A percentile compares a stretch with the other conserved stretches of the same genome.
phyloP scores from a whole-genome alignment of 75 land plant genomes.

The Chamaecyparis obtusa region DNA sequence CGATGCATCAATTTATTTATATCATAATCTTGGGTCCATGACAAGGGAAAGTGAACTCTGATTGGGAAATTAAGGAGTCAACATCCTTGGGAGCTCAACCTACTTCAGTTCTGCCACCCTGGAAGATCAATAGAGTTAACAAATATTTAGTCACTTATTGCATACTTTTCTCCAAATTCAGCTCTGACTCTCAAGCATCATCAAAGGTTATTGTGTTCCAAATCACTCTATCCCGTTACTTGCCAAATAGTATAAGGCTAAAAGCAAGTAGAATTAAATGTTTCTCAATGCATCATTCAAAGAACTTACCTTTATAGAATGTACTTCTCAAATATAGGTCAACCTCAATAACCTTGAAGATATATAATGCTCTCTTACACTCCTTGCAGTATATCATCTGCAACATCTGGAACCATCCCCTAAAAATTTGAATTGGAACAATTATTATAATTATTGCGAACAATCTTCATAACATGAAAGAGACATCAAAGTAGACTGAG shows the following conservation, averaged over 20 bases:
- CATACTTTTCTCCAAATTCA: background rate
- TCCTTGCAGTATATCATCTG: background rate
- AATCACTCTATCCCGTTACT: background rate
- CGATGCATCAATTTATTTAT: background rate
- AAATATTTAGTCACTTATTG: background rate
- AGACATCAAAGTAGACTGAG: background rate
- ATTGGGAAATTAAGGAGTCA: background rate
- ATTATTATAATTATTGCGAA: background rate
- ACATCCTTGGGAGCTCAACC: background rate
- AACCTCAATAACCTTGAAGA: background rate
- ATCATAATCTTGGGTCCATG: background rate
- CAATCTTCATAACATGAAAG: background rate
- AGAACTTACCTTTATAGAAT: background rate
- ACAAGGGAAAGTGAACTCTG: background rate
- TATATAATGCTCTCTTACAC: background rate
- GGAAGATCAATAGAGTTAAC: background rate
- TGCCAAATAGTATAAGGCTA: background rate
- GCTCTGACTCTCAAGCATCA: background rate
- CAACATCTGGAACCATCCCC: background rate
- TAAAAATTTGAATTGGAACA: background rate
- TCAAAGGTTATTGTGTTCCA: background rate
- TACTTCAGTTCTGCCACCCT: background rate
- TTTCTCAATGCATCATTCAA: background rate
- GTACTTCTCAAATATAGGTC: background rate
- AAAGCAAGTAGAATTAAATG: too few relatives aligned